A percentile compares a stretch with the other conserved stretches of the same genome.
Evolutionary conservation across 768 basidiomycete genomes (phyloP).

Genomic region (Tephrocybe sp.): DNA sequence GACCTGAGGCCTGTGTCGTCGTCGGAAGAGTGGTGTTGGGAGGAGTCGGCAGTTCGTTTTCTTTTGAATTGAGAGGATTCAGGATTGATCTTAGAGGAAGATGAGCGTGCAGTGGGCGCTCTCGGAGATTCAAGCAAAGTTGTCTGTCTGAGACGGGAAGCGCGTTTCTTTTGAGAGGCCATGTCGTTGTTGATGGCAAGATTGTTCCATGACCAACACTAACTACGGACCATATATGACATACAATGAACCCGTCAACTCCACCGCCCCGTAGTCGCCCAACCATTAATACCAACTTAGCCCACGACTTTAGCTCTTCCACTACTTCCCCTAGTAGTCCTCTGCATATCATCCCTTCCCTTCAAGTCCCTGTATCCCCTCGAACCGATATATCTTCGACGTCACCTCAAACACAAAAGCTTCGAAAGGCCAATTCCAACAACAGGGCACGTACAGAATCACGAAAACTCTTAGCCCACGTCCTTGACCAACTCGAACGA

Average conservation of each 20-base stretch:
- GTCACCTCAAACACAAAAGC: slow-evolving; percentile 18
- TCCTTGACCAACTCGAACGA: slow-evolving; percentile 59
- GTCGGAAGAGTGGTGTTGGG: slow-evolving; percentile 13
- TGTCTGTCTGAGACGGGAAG: slow-evolving; percentile 36
- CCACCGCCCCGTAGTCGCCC: slow-evolving; percentile 9
- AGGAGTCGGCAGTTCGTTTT: slow-evolving; percentile 13
- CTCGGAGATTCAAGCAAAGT: slow-evolving; percentile 36
- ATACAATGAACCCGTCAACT: slow-evolving; percentile 8
- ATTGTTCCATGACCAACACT: neutral
- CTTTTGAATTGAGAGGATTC: slow-evolving; percentile 7
- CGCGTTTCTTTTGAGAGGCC: slow-evolving; percentile 15
- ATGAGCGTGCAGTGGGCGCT: slow-evolving; percentile 26
- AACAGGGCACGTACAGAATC: slow-evolving; percentile 56
- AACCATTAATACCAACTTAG: slow-evolving; percentile 8
- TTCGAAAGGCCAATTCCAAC: slow-evolving; percentile 22
- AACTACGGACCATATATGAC: neutral
- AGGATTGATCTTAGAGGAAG: slow-evolving; percentile 10
- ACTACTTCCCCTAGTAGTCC: slow-evolving; percentile 11
- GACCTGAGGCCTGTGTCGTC: slow-evolving; percentile 37
- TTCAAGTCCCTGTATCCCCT: slow-evolving; percentile 27
- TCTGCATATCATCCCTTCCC: slow-evolving; percentile 14
- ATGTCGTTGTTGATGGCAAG: slow-evolving; percentile 6
- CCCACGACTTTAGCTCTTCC: slow-evolving; percentile 6
- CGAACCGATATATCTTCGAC: slow-evolving; percentile 20
- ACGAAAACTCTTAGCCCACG: slow-evolving; percentile 64